Evolutionary conservation across 2,329 filamentous ascomycete genomes (phyloP), one percentile per base, ranked within the genome.

Genomic region (Cladosporium oxysporum): DNA sequence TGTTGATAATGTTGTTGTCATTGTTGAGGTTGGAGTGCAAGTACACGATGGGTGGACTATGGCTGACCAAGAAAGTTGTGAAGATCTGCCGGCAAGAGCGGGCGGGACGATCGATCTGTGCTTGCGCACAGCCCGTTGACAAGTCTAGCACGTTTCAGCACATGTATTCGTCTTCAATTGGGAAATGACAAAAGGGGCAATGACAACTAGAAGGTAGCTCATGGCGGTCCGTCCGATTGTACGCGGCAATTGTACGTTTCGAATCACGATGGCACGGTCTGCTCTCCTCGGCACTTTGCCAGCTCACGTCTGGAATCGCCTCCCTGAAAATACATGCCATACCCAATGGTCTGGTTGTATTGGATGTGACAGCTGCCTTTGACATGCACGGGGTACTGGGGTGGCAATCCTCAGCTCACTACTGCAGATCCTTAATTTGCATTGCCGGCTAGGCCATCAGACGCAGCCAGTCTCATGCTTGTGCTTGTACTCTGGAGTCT

Each of bases 81-180:
- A 47, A 23, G 41, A 47, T 47, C n/a, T 21, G n/a, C n/a, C 41
- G 41, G 41, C n/a, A 47, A n/a, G 41, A 23, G 41, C 41, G 41
- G 41, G 41, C 41, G 41, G n/a, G 41, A 21, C 41, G 41, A 47
- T 47, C 41, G n/a, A 44, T 44, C 18, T 44, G 37, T 44, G 37
- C 37, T 47, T 47, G 41, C 41, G 41, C 41, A 47, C 41, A 47
- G 41, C 41, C 41, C 41, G 41, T 23, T 47, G 52, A 31, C 50
- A 31, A n/a, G 28, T 55, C 52, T 55, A 55, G 52, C 52, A 31
- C 52, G 52, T 55, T 55, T 55, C 52, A 55, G 14, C 26, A 55
- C 29, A n/a, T 55, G 18, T 55, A 33, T 55, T 55, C 29, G 28
- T 5, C 52, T 31, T 33, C 52, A 55, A 21, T 14, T 55, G 52